Conservation (phyloP, 805 yeast genomes). For the Peterozyma toletana region DNA sequence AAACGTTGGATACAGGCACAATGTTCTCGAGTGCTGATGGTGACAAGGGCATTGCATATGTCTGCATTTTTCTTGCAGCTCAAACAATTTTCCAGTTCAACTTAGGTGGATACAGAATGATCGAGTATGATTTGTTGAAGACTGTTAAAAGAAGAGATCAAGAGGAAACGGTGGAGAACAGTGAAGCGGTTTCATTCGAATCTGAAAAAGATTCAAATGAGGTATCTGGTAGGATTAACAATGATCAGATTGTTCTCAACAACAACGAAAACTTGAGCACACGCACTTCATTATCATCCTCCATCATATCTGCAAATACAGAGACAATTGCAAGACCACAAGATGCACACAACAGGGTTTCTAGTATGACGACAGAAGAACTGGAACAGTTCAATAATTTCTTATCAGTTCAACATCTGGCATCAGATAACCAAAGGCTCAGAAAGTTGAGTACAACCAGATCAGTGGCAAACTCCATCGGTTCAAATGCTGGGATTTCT, state of each 20-base stretch:
- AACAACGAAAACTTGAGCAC: constrained; percentile 3
- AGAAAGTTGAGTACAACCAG: neutral
- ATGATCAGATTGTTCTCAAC: constrained; percentile 6
- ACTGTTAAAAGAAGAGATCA: constrained; percentile 14
- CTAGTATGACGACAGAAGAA: neutral
- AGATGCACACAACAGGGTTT: neutral
- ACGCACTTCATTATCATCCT: neutral
- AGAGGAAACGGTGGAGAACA: constrained; percentile 4
- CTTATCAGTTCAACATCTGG: neutral
- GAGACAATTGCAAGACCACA: neutral
- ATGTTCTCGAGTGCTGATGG: constrained; percentile 54
- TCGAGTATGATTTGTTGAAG: constrained; percentile 61
- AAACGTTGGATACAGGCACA: constrained; percentile 60
- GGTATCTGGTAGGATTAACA: neutral
- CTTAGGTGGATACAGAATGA: constrained; percentile 63
- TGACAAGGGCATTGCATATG: constrained; percentile 74
- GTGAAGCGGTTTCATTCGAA: constrained; percentile 13
- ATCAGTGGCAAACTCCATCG: constrained; percentile 1
- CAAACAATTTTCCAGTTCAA: constrained; percentile 67
- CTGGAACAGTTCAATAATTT: neutral
- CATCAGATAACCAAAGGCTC: neutral
- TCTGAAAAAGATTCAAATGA: constrained; percentile 6
- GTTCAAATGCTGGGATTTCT: constrained; percentile 1
- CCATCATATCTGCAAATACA: neutral
- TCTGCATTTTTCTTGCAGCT: constrained; percentile 66